Conservation (phyloP, 306 rosid genomes). For the Amphicarpaea edgeworthii region DNA sequence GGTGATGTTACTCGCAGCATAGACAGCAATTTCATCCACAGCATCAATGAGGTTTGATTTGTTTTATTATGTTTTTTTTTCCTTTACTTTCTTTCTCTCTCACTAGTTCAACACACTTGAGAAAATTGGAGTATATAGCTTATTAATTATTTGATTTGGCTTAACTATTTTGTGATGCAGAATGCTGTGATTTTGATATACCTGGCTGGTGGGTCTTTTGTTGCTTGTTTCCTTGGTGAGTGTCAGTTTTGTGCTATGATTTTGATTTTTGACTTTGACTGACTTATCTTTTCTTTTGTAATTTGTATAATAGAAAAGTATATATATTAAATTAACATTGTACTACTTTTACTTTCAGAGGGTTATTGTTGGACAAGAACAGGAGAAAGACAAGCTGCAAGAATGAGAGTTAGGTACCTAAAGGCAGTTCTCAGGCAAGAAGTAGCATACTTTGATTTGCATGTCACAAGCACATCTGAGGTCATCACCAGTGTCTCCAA, state of each 20-base stretch:
- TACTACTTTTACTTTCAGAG: slow-evolving; percentile 50
- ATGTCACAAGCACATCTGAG: slow-evolving; percentile 90
- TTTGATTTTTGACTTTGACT: slow-evolving; percentile 9
- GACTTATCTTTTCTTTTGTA: not conserved
- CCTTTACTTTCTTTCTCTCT: not conserved
- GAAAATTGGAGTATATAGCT: not conserved
- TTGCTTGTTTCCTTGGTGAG: slow-evolving; percentile 86
- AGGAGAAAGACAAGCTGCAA: slow-evolving; percentile 88
- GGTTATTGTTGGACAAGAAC: slow-evolving; percentile 99
- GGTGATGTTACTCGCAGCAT: slow-evolving; percentile 33
- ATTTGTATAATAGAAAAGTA: not conserved
- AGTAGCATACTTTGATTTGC: slow-evolving; percentile 90
- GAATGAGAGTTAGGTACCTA: slow-evolving; percentile 84
- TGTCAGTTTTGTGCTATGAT: slow-evolving; percentile 14
- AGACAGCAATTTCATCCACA: slow-evolving; percentile 9
- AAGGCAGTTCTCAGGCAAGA: slow-evolving; percentile 91
- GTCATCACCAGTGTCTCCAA: slow-evolving; percentile 86
- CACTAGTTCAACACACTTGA: not conserved
- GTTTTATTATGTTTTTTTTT: not conserved
- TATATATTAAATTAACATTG: not conserved
- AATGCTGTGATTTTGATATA: slow-evolving; percentile 75
- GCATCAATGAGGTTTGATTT: slow-evolving; percentile 49
- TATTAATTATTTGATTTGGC: slow-evolving; percentile 26
- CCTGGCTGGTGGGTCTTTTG: slow-evolving; percentile 75
- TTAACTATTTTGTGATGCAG: slow-evolving; percentile 60